phyloP scores from a whole-genome alignment of 768 basidiomycete species.

The Cubamyces sp. region DNA sequence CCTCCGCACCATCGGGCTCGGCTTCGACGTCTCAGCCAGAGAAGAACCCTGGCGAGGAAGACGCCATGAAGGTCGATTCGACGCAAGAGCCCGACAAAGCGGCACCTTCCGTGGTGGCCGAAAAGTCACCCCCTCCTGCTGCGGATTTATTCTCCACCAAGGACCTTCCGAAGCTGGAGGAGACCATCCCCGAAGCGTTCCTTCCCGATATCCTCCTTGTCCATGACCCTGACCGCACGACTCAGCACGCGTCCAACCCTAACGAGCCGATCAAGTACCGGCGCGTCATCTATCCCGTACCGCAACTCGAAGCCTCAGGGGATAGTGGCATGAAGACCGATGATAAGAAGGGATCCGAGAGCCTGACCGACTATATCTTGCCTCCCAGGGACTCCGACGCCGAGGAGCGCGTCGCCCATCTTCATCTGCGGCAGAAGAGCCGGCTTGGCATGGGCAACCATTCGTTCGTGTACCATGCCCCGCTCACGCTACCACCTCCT shows the following conservation, averaged over 20 bases:
- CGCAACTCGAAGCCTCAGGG: no score
- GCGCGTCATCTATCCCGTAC: slow-evolving; percentile 21
- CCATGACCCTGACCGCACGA: slow-evolving; percentile 24
- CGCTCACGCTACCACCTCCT: slow-evolving; percentile 52
- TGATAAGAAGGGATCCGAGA: not conserved
- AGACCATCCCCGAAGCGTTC: slow-evolving; percentile 30
- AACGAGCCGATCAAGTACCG: slow-evolving; percentile 23
- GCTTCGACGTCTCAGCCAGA: not conserved
- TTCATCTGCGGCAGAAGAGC: slow-evolving; percentile 48
- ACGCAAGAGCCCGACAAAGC: no score
- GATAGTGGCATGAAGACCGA: not conserved
- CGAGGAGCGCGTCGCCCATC: slow-evolving; percentile 41
- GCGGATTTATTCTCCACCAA: slow-evolving; percentile 8
- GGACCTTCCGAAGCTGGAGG: slow-evolving; percentile 34
- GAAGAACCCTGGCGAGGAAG: not conserved
- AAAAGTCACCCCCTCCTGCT: no score
- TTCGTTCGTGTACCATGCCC: slow-evolving; percentile 53
- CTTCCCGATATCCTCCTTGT: slow-evolving; percentile 35
- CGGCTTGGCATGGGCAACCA: slow-evolving; percentile 52
- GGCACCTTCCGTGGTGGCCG: no score
- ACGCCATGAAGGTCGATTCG: no score
- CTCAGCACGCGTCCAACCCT: not conserved
- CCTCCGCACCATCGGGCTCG: not conserved
- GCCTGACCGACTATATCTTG: not conserved
- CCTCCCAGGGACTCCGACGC: not conserved